Evolutionary conservation across 805 yeast genomes (phyloP).

Genomic region (Nakazawaea pomicola): DNA sequence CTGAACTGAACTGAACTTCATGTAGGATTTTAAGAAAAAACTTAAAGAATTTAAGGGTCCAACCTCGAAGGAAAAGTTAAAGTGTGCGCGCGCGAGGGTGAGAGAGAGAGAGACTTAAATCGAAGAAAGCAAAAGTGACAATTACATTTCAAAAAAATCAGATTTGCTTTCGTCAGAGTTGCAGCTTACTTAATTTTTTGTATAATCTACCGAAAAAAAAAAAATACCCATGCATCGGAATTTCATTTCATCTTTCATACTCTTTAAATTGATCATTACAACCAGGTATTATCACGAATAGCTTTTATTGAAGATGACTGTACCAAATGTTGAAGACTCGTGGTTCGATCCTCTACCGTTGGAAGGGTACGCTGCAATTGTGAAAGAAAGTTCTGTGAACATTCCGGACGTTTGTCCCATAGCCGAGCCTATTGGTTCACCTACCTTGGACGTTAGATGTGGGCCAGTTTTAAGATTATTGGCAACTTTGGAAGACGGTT

Average conservation of each 20-base stretch:
- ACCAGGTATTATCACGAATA: too few species aligned
- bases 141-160: constrained; percentile 5
- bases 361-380: constrained; percentile 18
- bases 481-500: constrained; percentile 51
- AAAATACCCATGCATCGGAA: too few species aligned
- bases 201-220: too few species aligned
- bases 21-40: too few species aligned
- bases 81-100: neutral
- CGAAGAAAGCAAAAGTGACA: neutral
- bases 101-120: neutral
- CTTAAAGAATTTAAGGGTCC: too few species aligned
- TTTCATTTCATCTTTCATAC: neutral
- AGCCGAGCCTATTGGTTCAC: constrained; percentile 19
- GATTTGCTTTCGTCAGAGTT: constrained; percentile 6
- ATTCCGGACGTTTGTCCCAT: constrained; percentile 11
- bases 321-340: neutral
- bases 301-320: neutral
- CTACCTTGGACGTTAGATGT: constrained; percentile 44
- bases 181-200: too few species aligned
- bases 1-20: too few species aligned
- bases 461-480: constrained; percentile 77
- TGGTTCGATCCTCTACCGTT: constrained; percentile 28
- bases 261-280: too few species aligned
- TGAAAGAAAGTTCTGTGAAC: constrained; percentile 16
- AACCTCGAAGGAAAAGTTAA: too few species aligned